phyloP scores from a whole-genome alignment of 179 eudicot genomes.

The Amaranthus tricolor region DNA sequence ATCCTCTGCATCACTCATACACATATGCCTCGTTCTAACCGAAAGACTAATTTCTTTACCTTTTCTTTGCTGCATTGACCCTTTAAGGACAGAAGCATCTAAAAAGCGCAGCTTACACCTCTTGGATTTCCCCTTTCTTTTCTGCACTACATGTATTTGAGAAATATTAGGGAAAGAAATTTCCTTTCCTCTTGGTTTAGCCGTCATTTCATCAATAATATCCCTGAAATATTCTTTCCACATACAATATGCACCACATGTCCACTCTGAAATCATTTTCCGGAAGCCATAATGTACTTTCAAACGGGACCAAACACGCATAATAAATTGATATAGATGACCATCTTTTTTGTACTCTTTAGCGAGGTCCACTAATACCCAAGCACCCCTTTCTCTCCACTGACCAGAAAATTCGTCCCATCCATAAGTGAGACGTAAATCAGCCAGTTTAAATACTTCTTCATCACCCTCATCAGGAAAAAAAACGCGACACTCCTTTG shows the following conservation, averaged over 20 bases:
- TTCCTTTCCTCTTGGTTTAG: conserved; percentile 20
- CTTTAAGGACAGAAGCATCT: conserved; percentile 26
- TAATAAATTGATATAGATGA: conserved; percentile 26
- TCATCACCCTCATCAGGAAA: conserved; percentile 58
- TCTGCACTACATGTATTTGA: conserved; percentile 11
- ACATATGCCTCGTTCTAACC: conserved; percentile 29
- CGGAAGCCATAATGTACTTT: conserved; percentile 43
- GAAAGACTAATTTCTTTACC: conserved; percentile 24
- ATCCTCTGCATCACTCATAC: conserved; percentile 30
- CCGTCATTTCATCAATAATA: conserved; percentile 27
- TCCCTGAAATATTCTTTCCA: conserved; percentile 49
- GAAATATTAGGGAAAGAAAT: conserved; percentile 16
- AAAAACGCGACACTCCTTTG: conserved; percentile 37
- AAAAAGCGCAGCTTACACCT: conserved; percentile 16
- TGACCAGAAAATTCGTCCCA: conserved; percentile 51
- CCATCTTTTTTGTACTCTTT: conserved; percentile 28
- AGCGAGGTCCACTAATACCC: conserved; percentile 43
- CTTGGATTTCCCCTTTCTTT: conserved; percentile 20
- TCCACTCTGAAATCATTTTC: conserved; percentile 54
- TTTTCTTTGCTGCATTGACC: conserved; percentile 28
- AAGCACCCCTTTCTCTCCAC: conserved; percentile 50
- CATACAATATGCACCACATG: conserved; percentile 42
- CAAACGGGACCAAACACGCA: conserved; percentile 40
- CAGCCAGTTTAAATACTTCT: conserved; percentile 25
- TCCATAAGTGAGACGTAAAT: conserved; percentile 41